A percentile compares a stretch with the other conserved stretches of the same genome.
These are phyloP conservation scores for Globisporangium orthogonon DNA, from an alignment of 352 stramenopile genomes.

Conservation along the genomic window DNA sequence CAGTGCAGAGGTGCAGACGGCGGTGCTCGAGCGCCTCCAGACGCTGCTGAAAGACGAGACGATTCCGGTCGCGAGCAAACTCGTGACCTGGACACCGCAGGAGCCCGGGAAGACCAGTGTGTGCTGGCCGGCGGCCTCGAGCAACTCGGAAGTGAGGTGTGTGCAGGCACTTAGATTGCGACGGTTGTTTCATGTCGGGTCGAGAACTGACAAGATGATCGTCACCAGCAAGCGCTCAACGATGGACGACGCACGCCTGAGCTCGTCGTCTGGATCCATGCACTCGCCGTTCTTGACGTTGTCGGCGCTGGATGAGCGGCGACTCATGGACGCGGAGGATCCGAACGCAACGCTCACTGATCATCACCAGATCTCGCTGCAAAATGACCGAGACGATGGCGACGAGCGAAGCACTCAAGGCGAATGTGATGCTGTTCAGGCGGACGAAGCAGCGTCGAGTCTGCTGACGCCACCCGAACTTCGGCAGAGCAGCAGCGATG, in stretches of 20 bases:
- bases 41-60: slow-evolving; percentile 4
- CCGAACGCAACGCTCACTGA: background rate
- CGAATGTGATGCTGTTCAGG: background rate
- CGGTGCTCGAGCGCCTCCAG: slow-evolving; percentile 12
- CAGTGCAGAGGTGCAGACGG: slow-evolving; percentile 8
- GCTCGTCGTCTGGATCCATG: slow-evolving; percentile 15
- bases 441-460: background rate
- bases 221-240: slow-evolving; percentile 2
- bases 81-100: background rate
- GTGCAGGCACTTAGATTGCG: background rate
- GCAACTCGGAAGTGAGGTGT: slow-evolving; percentile 7
- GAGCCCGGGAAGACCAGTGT: slow-evolving; percentile 6
- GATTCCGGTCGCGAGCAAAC: slow-evolving; percentile 5
- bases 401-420: background rate
- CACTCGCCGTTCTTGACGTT: slow-evolving; percentile 10
- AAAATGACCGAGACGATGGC: background rate
- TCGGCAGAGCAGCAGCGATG: background rate
- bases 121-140: slow-evolving; percentile 20
- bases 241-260: slow-evolving; percentile 15
- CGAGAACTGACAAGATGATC: background rate
- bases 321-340: slow-evolving; percentile 6
- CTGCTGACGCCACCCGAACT: background rate
- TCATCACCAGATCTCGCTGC: background rate
- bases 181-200: too few species aligned
- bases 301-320: slow-evolving; percentile 3